Conservation (phyloP, 768 basidiomycete genomes). For the Suillus spraguei region DNA sequence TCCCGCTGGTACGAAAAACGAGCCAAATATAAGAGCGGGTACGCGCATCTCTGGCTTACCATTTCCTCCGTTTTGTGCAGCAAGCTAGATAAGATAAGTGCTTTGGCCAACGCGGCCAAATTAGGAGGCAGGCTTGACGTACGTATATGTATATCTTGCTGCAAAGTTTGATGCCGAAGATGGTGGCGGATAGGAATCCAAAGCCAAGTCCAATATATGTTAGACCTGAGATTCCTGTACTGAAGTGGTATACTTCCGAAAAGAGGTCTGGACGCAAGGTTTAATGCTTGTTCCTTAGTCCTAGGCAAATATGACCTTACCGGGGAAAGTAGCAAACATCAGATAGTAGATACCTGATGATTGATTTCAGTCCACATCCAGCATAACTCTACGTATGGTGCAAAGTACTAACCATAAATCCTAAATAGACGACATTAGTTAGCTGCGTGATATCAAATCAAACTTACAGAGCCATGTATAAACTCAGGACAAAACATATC, state of each 20-base stretch:
- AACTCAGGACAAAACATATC: conserved; percentile 70
- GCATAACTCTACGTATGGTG: neutral
- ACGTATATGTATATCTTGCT: conserved; percentile 51
- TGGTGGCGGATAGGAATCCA: conserved; percentile 52
- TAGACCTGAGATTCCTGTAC: conserved; percentile 52
- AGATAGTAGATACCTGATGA: conserved; percentile 63
- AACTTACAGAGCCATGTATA: conserved; percentile 75
- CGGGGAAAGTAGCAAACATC: conserved; percentile 69
- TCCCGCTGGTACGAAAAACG: conserved; percentile 68
- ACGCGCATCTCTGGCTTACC: conserved; percentile 73
- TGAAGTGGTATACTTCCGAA: conserved; percentile 50
- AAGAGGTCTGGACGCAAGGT: conserved; percentile 41
- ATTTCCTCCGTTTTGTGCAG: conserved; percentile 57
- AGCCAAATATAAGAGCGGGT: conserved; percentile 44
- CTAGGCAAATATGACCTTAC: conserved; percentile 29
- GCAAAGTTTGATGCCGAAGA: conserved; percentile 51
- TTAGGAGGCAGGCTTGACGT: conserved; percentile 14
- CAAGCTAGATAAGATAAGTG: conserved; percentile 37
- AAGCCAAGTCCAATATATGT: conserved; percentile 55
- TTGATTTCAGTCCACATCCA: neutral
- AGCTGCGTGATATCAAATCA: neutral
- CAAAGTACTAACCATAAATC: conserved; percentile 53
- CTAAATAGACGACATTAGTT: conserved; percentile 28
- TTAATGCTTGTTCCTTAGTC: conserved; percentile 8
- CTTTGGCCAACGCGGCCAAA: neutral